Base-by-base conservation (phyloP, 2,329 filamentous ascomycete genomes). In the Arthrobotrys conoides region DNA sequence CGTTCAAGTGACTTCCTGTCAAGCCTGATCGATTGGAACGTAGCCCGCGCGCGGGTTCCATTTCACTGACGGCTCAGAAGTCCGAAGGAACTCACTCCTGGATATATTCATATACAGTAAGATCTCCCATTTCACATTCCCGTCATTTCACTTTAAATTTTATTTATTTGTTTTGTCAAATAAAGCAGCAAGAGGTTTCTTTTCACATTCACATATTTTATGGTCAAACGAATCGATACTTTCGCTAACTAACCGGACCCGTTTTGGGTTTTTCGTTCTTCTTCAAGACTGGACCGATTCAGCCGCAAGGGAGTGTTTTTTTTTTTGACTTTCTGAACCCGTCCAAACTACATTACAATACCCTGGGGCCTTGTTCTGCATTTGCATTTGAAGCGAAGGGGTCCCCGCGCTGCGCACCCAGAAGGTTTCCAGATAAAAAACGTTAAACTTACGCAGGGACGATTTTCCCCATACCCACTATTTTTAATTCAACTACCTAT, bases 251-350 rank as follows among this genome's bases (percentile, higher is more conserved):
- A 68, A n/a, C 30, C 55, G 24, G 53, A 36, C 55, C 57, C 48
- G 38, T 69, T 65, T 70, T 55, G 22, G 59, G 46, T 64, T 61
- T 61, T 16, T 12, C n/a, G 24, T 16, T n/a, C 2, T 18, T 44
- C 24, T 20, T 51, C 48, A 51, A 51, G 48, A n/a, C 27, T 30
- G 27, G 3, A 20, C 4, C 44, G 20, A 49, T 66, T 76, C 72
- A 76, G 72, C 72, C 72, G 66, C 72, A 76, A 55, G 48, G 48
- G 49, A 33, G 38, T 49, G n/a, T n/a, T n/a, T n/a, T n/a, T n/a
- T n/a, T 71, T 70, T 48, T 70, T 48, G 24, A 14, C 10, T 18
- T 44, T 27, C 57, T 61, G 57, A 27, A 27, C 36, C 36, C 57
- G 57, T 44, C 14, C 57, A 44, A 55, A 44, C 20, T 44, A 59